These are phyloP conservation scores for Tuber magnatum DNA, from an alignment of 495 filamentous ascomycete genomes.

Conservation along the genomic window DNA sequence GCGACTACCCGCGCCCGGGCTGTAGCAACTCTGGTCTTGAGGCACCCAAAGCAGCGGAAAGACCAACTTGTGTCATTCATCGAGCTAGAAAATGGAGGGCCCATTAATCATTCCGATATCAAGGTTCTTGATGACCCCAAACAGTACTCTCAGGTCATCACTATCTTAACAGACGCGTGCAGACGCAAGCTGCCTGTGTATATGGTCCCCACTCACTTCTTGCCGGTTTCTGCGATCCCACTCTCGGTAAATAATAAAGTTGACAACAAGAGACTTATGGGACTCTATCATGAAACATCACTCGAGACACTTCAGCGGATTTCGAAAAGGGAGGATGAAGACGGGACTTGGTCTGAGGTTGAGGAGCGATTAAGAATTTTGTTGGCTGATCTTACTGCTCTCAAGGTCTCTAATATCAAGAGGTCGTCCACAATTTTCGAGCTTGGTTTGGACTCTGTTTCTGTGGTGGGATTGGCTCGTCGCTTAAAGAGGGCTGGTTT, in stretches of 20 bases:
- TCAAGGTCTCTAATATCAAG: constrained; percentile 46
- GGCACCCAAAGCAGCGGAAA: constrained; percentile 55
- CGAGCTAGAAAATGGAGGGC: constrained; percentile 37
- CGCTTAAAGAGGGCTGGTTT: constrained; percentile 46
- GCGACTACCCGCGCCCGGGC: constrained; percentile 47
- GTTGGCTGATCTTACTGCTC: constrained; percentile 48
- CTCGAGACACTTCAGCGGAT: constrained; percentile 53
- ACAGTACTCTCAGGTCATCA: constrained; percentile 27
- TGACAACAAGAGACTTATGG: constrained; percentile 55
- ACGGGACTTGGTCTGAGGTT: constrained; percentile 41
- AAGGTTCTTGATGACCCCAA: constrained; percentile 40
- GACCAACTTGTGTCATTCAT: constrained; percentile 66
- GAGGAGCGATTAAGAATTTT: constrained; percentile 49
- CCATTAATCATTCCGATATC: constrained; percentile 19
- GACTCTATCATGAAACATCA: constrained; percentile 53
- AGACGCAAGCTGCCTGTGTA: constrained; percentile 57
- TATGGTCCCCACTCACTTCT: constrained; percentile 69
- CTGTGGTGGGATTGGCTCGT: constrained; percentile 57
- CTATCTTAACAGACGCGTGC: constrained; percentile 49
- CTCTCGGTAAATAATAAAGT: constrained; percentile 69
- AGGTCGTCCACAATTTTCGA: constrained; percentile 65
- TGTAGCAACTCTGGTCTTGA: constrained; percentile 60
- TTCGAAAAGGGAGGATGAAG: constrained; percentile 38
- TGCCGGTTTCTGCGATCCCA: constrained; percentile 57
- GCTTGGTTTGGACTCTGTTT: constrained; percentile 75